These are phyloP conservation scores for Nymphaea thermarum DNA, from an alignment of 164 flowering plant genomes.

Conservation along the genomic window DNA sequence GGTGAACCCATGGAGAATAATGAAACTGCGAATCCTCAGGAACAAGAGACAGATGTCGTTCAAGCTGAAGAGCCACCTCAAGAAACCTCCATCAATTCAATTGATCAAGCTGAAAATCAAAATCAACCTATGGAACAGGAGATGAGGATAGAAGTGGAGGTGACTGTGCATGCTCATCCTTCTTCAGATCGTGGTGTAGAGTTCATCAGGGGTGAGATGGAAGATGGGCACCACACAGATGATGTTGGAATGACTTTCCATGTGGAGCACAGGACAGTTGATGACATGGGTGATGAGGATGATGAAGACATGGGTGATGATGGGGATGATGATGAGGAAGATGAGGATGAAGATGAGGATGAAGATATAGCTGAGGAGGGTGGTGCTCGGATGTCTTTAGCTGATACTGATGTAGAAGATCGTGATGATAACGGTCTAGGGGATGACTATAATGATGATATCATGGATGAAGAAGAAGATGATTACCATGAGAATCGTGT, in stretches of 20 bases:
- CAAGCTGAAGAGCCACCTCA: slow-evolving; percentile 26
- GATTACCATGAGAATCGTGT: slow-evolving; percentile 84
- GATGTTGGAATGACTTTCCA: slow-evolving; percentile 63
- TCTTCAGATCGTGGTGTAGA: slow-evolving; percentile 43
- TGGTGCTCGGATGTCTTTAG: slow-evolving; percentile 74
- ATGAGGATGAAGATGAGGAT: slow-evolving; percentile 69
- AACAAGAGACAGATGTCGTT: slow-evolving; percentile 18
- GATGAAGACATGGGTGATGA: slow-evolving; percentile 81
- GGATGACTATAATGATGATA: slow-evolving; percentile 81
- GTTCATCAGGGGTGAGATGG: slow-evolving; percentile 66
- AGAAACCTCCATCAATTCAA: slow-evolving; percentile 24
- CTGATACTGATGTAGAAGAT: slow-evolving; percentile 89
- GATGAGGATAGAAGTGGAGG: slow-evolving; percentile 51
- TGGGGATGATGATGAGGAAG: slow-evolving; percentile 68
- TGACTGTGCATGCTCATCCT: slow-evolving; percentile 22
- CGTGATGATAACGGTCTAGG: slow-evolving; percentile 86
- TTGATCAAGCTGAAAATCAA: slow-evolving; percentile 19
- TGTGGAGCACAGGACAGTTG: slow-evolving; percentile 60
- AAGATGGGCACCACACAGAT: slow-evolving; percentile 38
- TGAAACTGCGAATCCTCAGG: slow-evolving; percentile 25
- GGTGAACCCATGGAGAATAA: slow-evolving; percentile 22
- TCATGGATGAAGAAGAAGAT: slow-evolving; percentile 88
- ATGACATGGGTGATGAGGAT: slow-evolving; percentile 82
- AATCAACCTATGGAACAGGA: slow-evolving; percentile 38
- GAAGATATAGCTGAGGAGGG: slow-evolving; percentile 90